Conservation (phyloP, 331 rosid species). For the Telfairia occidentalis region DNA sequence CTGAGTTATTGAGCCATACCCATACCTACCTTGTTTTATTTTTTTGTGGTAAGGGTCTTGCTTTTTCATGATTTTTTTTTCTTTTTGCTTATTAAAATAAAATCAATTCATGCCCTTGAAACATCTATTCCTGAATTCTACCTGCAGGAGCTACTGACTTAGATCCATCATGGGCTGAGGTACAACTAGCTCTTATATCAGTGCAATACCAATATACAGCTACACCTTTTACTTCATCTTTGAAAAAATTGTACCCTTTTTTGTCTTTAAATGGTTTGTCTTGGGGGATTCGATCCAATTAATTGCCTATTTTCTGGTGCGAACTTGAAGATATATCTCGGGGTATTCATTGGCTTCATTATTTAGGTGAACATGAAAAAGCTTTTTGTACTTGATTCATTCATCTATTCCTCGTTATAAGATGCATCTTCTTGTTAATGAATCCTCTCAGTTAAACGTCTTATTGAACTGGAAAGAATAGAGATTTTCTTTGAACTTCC, state of each 20-base stretch:
- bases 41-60: background rate
- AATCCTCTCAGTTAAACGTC: background rate
- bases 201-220: background rate
- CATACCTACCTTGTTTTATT: background rate
- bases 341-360: background rate
- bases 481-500: background rate
- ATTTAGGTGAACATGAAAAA: background rate
- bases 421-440: background rate
- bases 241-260: background rate
- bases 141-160: conserved; percentile 76
- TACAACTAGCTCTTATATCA: conserved; percentile 15
- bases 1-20: background rate
- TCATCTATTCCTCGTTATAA: background rate
- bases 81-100: background rate
- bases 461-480: background rate
- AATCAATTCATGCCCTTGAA: background rate
- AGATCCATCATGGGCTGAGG: conserved; percentile 96
- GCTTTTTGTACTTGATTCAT: background rate
- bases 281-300: background rate
- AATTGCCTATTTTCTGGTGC: background rate
- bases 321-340: background rate
- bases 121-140: conserved; percentile 14
- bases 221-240: background rate
- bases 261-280: background rate
- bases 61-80: background rate